These are phyloP conservation scores for Postia placenta DNA, from an alignment of 768 basidiomycete genomes.

Conservation along the genomic window DNA sequence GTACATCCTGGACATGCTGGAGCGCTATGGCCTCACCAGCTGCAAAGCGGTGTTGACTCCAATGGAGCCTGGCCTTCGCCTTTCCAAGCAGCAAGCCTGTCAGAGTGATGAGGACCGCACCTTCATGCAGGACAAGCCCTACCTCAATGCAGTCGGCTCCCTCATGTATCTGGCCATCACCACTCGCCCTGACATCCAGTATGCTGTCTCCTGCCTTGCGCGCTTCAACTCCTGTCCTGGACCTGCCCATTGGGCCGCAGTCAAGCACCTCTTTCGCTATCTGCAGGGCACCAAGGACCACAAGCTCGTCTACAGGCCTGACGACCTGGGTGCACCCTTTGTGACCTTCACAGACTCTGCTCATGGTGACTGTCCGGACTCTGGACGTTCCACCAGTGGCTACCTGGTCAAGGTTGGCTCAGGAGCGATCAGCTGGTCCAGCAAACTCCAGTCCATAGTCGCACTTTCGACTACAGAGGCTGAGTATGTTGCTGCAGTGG, in stretches of 20 bases:
- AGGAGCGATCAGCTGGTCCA: constrained; percentile 22
- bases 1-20: constrained; percentile 12
- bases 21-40: constrained; percentile 6
- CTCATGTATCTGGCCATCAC: constrained; percentile 23
- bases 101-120: background rate
- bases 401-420: constrained; percentile 22
- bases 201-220: constrained; percentile 14
- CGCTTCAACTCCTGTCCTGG: constrained; percentile 19
- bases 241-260: constrained; percentile 15
- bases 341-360: constrained; percentile 25
- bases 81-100: constrained; percentile 5
- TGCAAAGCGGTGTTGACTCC: constrained; percentile 4
- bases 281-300: constrained; percentile 14
- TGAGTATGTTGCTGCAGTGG: constrained; percentile 26
- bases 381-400: constrained; percentile 20
- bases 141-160: constrained; percentile 19
- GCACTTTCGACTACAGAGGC: constrained; percentile 24
- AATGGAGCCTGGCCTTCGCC: constrained; percentile 1
- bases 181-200: constrained; percentile 27
- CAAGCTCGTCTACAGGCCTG: constrained; percentile 3
- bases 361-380: constrained; percentile 20
- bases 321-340: constrained; percentile 1
- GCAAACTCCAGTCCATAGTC: constrained; percentile 12
- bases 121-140: constrained; percentile 9
- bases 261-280: constrained; percentile 19